Percentiles rank a stretch among this genome's conserved stretches.
These are phyloP conservation scores for Pythium dissimile DNA, from an alignment of 352 stramenopile genomes.

Conservation along the genomic window DNA sequence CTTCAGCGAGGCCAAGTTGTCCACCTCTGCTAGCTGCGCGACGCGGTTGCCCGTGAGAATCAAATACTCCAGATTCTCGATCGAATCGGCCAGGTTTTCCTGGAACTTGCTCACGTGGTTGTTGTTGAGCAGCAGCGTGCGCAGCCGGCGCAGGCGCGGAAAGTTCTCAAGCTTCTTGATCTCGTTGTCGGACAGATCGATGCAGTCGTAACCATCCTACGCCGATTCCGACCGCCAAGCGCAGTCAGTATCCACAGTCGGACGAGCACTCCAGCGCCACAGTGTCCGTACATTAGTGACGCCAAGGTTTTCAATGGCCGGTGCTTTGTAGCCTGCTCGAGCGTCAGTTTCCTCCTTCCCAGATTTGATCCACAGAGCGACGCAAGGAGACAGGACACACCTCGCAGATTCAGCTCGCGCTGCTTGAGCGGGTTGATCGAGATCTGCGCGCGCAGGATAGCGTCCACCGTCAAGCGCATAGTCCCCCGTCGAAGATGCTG, in stretches of 20 bases:
- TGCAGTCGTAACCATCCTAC: slow-evolving; percentile 92
- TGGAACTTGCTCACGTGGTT: slow-evolving; percentile 90
- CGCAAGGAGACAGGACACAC: slow-evolving; percentile 28
- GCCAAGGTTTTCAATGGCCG: slow-evolving; percentile 91
- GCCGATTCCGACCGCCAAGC: too few relatives aligned
- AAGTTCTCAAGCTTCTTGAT: slow-evolving; percentile 96
- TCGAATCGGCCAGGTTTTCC: slow-evolving; percentile 61
- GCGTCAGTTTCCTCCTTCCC: slow-evolving; percentile 24
- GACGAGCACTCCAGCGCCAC: neutral
- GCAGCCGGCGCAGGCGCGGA: slow-evolving; percentile 79
- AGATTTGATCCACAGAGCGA: neutral
- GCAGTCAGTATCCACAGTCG: neutral
- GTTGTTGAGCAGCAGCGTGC: slow-evolving; percentile 92
- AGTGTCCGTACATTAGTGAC: slow-evolving; percentile 73
- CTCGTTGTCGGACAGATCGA: slow-evolving; percentile 94
- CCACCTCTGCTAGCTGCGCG: slow-evolving; percentile 75
- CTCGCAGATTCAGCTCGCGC: slow-evolving; percentile 90
- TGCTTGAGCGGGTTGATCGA: slow-evolving; percentile 91
- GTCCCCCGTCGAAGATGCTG: neutral
- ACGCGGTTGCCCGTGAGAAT: slow-evolving; percentile 92
- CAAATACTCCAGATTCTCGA: slow-evolving; percentile 86
- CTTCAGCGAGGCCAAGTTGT: slow-evolving; percentile 65
- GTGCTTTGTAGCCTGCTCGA: slow-evolving; percentile 83
- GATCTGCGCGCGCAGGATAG: slow-evolving; percentile 86
- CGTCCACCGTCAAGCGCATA: slow-evolving; percentile 87